Conservation (phyloP, 306 rosid genomes). For the Casuarina glauca region DNA sequence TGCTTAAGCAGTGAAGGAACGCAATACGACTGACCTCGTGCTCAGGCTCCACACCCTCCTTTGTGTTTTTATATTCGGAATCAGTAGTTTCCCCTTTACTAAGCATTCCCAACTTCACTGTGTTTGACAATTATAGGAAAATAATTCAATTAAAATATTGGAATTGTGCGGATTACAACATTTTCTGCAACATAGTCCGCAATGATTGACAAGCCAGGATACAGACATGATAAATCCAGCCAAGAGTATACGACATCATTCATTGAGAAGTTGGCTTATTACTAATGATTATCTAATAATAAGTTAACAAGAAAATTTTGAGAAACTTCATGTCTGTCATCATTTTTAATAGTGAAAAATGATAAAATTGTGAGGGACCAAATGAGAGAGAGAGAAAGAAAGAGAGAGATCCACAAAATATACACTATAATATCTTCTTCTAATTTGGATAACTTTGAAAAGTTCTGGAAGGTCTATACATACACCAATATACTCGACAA, state of each 20-base stretch:
- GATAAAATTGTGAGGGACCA: neutral
- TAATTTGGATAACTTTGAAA: slow-evolving; percentile 43
- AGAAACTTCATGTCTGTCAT: neutral
- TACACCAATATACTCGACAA: neutral
- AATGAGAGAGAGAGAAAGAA: neutral
- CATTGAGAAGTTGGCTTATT: neutral
- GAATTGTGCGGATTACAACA: slow-evolving; percentile 15
- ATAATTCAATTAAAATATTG: neutral
- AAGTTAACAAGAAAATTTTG: neutral
- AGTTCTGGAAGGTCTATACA: slow-evolving; percentile 37
- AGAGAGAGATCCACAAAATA: slow-evolving; percentile 25
- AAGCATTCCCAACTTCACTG: slow-evolving; percentile 14
- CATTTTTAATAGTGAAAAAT: neutral
- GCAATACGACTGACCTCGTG: slow-evolving; percentile 29
- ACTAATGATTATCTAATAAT: neutral
- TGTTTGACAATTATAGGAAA: slow-evolving; percentile 30
- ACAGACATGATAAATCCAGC: neutral
- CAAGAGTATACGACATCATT: neutral
- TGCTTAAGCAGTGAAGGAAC: slow-evolving; percentile 20
- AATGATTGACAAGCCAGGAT: neutral
- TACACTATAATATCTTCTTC: slow-evolving; percentile 32
- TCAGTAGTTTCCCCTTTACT: neutral
- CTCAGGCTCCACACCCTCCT: slow-evolving; percentile 13
- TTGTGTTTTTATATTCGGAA: slow-evolving; percentile 9
- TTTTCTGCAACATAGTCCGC: neutral